Percentiles rank a stretch among this genome's conserved stretches.
Conservation (phyloP, 2,329 filamentous ascomycete genomes). For the Pseudogymnoascus sp. region DNA sequence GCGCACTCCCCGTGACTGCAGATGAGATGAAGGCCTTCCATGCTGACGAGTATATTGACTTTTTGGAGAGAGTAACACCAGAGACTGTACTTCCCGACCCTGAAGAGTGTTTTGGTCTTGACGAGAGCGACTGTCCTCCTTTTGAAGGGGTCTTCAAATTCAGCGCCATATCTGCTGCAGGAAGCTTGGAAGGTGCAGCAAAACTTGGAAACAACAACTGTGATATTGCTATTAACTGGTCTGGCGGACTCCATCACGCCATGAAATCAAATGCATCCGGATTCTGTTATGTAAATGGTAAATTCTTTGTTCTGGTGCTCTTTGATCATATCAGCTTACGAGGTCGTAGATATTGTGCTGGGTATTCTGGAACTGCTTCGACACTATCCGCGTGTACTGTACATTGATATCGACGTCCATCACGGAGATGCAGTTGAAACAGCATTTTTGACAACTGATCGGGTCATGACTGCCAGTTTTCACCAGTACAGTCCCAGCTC, state of each 20-base stretch:
- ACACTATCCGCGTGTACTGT: conserved; percentile 89
- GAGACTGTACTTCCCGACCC: conserved; percentile 95
- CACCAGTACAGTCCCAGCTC: conserved; percentile 72
- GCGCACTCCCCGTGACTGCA: conserved; percentile 76
- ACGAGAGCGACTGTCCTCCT: conserved; percentile 95
- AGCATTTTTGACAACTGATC: conserved; percentile 86
- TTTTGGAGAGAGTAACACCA: conserved; percentile 87
- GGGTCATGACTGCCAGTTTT: conserved; percentile 88
- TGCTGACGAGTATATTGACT: conserved; percentile 91
- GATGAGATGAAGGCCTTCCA: conserved; percentile 93
- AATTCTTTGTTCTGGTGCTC: conserved; percentile 29
- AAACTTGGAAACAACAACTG: conserved; percentile 85
- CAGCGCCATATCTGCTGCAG: conserved; percentile 88
- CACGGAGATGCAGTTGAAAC: conserved; percentile 91
- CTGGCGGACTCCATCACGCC: conserved; percentile 90
- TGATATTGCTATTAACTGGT: conserved; percentile 98
- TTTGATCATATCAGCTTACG: conserved; percentile 34
- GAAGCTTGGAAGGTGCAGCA: conserved; percentile 86
- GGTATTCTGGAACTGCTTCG: conserved; percentile 88
- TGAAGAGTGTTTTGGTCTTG: conserved; percentile 87
- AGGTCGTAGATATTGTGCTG: conserved; percentile 75
- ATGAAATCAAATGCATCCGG: conserved; percentile 95
- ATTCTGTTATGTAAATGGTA: conserved; percentile 97
- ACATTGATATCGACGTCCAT: conserved; percentile 94
- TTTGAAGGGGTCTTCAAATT: conserved; percentile 96